Evolutionary conservation across 2,329 filamentous ascomycete genomes (phyloP).

Genomic region (Triangularia verruculosa): DNA sequence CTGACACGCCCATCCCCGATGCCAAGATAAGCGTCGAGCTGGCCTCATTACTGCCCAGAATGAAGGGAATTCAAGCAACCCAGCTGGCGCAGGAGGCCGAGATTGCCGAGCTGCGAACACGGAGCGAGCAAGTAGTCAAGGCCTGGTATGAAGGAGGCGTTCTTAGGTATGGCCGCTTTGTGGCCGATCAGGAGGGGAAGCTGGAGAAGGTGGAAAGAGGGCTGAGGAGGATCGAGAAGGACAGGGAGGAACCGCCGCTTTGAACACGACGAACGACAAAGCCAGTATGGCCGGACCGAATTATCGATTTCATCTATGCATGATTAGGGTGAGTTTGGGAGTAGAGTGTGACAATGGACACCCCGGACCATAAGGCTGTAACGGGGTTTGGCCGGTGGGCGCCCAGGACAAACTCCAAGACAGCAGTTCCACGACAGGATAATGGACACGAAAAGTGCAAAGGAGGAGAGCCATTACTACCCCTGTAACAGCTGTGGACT

Average conservation of each 20-base stretch:
- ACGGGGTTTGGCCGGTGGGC: background rate
- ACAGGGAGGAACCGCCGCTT: conserved; percentile 47
- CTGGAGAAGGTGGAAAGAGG: conserved; percentile 63
- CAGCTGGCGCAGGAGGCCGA: conserved; percentile 62
- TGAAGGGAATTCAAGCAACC: conserved; percentile 57
- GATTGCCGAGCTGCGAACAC: conserved; percentile 60
- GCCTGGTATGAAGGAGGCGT: conserved; percentile 73
- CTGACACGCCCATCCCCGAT: conserved; percentile 56
- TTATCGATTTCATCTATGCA: conserved; percentile 1
- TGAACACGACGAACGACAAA: conserved; percentile 36
- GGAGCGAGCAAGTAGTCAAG: conserved; percentile 61
- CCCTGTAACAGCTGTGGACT: background rate
- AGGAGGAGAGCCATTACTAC: background rate
- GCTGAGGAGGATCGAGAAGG: conserved; percentile 59
- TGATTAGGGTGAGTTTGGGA: background rate
- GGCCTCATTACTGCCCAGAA: conserved; percentile 57
- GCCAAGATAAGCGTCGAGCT: conserved; percentile 54
- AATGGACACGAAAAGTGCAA: background rate
- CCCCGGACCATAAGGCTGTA: background rate
- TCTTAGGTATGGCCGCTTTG: conserved; percentile 63
- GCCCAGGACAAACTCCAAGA: no score
- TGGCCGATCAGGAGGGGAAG: conserved; percentile 69
- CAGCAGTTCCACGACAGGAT: no score
- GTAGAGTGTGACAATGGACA: no score
- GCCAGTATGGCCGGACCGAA: background rate